phyloP scores from a whole-genome alignment of 78 protist genomes.

The Cavenderia fasciculata region DNA sequence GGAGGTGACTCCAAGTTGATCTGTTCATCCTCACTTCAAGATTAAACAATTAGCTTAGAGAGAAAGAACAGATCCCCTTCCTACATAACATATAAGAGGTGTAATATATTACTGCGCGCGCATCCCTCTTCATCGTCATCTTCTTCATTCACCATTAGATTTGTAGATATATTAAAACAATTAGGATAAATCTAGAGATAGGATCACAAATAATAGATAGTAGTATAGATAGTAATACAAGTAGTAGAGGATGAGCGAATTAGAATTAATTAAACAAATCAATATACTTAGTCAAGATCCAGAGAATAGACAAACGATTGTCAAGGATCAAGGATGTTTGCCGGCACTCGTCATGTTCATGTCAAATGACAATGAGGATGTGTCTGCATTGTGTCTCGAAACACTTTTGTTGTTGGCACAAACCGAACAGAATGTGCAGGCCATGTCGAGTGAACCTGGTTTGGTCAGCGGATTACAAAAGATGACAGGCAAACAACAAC shows the following conservation, averaged over 20 bases:
- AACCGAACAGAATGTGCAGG: background rate
- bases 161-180: background rate
- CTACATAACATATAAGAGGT: no score
- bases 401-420: slow-evolving; percentile 35
- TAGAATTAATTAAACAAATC: slow-evolving; percentile 36
- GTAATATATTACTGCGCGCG: no score
- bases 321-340: slow-evolving; percentile 72
- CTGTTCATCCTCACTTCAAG: no score
- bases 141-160: no score
- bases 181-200: background rate
- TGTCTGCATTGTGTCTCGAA: background rate
- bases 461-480: slow-evolving; percentile 13
- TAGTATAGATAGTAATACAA: background rate
- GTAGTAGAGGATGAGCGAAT: slow-evolving; percentile 19
- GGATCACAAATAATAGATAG: background rate
- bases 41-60: no score
- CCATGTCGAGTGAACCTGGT: slow-evolving; percentile 42
- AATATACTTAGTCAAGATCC: slow-evolving; percentile 34
- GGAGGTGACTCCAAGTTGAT: no score
- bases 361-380: background rate
- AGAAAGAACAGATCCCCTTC: no score
- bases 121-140: no score
- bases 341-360: slow-evolving; percentile 60
- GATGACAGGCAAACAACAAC: background rate
- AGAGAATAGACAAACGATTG: slow-evolving; percentile 51